These are phyloP conservation scores for Cantharellus cinnabarinus DNA, from an alignment of 768 basidiomycete species.

Conservation along the genomic window DNA sequence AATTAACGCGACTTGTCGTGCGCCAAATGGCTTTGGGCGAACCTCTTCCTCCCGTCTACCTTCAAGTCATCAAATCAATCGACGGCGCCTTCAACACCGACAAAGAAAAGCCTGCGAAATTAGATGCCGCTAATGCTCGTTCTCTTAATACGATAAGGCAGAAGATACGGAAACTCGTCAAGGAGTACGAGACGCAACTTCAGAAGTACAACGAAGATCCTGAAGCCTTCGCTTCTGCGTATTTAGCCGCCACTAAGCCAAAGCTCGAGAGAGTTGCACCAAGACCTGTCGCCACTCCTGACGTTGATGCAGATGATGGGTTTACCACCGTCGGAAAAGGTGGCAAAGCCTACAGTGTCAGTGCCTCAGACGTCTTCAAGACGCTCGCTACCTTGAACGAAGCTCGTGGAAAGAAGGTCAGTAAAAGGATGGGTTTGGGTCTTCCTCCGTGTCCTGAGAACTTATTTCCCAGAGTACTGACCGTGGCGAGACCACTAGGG, in stretches of 20 bases:
- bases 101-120: constrained; percentile 65
- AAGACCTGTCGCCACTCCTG: constrained; percentile 10
- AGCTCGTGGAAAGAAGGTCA: constrained; percentile 86
- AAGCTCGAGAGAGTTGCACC: constrained; percentile 16
- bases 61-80: constrained; percentile 51
- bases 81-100: constrained; percentile 67
- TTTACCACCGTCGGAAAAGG: constrained; percentile 87
- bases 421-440: constrained; percentile 7
- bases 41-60: constrained; percentile 69
- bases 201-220: constrained; percentile 76
- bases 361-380: constrained; percentile 77
- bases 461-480: constrained; percentile 62
- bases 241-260: constrained; percentile 25
- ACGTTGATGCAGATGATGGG: constrained; percentile 24
- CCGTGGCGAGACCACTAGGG: constrained; percentile 80
- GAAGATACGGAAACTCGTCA: constrained; percentile 76
- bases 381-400: constrained; percentile 80
- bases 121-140: constrained; percentile 84
- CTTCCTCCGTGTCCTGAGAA: background rate
- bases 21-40: constrained; percentile 71
- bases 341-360: constrained; percentile 63
- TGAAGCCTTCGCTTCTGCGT: constrained; percentile 67
- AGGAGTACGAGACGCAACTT: constrained; percentile 71
- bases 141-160: constrained; percentile 96
- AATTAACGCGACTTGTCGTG: constrained; percentile 75